Base-by-base conservation (phyloP, 2,329 filamentous ascomycete species). In the Penicillium sp. region DNA sequence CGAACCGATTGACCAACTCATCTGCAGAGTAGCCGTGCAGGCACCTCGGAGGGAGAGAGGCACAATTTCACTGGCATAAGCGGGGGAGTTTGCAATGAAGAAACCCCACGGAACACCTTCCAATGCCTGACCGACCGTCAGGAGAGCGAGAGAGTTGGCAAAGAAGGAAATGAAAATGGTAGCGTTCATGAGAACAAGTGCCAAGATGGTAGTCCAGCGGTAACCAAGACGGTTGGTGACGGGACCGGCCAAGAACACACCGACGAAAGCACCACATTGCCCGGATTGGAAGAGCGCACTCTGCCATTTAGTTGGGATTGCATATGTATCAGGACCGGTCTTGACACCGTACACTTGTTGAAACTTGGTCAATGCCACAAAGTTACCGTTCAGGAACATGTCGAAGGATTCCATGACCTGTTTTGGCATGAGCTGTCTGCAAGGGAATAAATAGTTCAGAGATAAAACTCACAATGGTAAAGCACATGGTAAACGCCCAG, bases 111-210 rank as follows among this genome's bases (percentile, higher is more conserved):
- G 64, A 13, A 69, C 57, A 52, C 66, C 66, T 51, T 67, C 64
- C 21, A 68, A 53, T 1, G 62, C 61, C 58, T 68, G 66, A 23
- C 66, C 66, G 23, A 67, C 63, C 4, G 60, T 54, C 46, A 79
- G 69, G 47, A 80, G 65, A 1, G 70, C 56, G 24, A 79, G 71
- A 3, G 75, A 77, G 33, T 78, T 57, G 48, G 66, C 79, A 59
- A 83, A 85, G 71, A 81, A 85, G 60, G 81, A 83, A 57, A 83
- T 65, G 62, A 85, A 82, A 70, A 85, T 85, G 60, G 81, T 81
- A 56, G 65, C 78, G 66, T 85, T 85, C 67, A 85, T 67, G 34
- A 79, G 48, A 69, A 85, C 80, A 49, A 86, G 76, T 12, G 72
- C 81, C 41, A 58, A 34, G n/a, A 85, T 73, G 45, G 80, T 84